A percentile compares a stretch with the other conserved stretches of the same genome.
phyloP scores from a whole-genome alignment of 495 filamentous ascomycete genomes.

The Alectoria sarmentosa region DNA sequence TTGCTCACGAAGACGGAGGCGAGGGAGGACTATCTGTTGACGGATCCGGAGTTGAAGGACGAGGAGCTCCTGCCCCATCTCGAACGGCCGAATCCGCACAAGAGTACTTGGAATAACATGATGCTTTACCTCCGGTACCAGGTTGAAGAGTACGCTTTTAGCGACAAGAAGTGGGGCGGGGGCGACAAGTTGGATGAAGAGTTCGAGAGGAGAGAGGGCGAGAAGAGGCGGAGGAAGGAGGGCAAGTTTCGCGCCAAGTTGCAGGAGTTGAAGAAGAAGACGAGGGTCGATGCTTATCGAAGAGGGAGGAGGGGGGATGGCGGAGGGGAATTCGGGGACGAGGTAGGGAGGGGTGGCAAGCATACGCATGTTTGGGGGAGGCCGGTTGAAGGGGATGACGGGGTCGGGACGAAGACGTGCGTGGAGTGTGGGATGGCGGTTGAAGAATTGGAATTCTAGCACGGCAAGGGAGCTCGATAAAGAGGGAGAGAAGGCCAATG shows the following conservation, averaged over 20 bases:
- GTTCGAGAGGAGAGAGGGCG: conserved; percentile 69
- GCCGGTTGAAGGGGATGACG: conserved; percentile 69
- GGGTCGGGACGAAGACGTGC: conserved; percentile 76
- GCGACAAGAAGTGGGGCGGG: conserved; percentile 75
- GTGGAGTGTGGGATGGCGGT: conserved; percentile 92
- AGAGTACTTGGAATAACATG: conserved; percentile 96
- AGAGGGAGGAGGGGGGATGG: conserved; percentile 50
- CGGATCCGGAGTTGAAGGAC: conserved; percentile 83
- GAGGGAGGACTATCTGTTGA: conserved; percentile 89
- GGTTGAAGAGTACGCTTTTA: conserved; percentile 84
- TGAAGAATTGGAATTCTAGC: conserved; percentile 82
- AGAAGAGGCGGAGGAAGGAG: conserved; percentile 85
- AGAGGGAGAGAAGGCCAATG: background rate
- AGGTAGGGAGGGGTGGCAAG: conserved; percentile 53
- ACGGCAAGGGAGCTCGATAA: background rate
- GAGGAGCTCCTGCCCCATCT: conserved; percentile 79
- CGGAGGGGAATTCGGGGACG: conserved; percentile 64
- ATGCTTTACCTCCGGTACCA: conserved; percentile 93
- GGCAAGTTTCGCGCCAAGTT: conserved; percentile 85
- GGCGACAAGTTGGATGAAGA: conserved; percentile 80
- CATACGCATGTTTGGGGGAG: conserved; percentile 94
- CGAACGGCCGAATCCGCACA: conserved; percentile 88
- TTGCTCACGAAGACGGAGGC: conserved; percentile 95
- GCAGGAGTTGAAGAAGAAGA: conserved; percentile 85
- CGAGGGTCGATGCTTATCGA: conserved; percentile 82